Percentiles rank a stretch among this genome's conserved stretches.
These are phyloP conservation scores for Deinandra increscens DNA, from an alignment of 129 eudicot genomes.

Conservation along the genomic window DNA sequence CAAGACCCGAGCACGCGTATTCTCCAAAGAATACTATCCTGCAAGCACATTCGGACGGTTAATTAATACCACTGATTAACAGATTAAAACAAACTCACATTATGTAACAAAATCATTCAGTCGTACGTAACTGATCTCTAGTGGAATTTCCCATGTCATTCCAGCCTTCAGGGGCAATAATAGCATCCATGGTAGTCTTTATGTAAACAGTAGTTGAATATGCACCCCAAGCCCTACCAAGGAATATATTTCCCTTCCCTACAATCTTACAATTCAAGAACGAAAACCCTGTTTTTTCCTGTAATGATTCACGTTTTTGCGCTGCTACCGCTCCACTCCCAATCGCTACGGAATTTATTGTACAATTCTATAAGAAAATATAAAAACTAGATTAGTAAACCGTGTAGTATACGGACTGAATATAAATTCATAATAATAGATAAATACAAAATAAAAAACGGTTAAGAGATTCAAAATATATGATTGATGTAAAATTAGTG, in stretches of 20 bases:
- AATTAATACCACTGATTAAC: not conserved
- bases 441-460: too few relatives aligned
- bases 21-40: constrained; percentile 81
- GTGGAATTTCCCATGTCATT: constrained; percentile 70
- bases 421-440: too few relatives aligned
- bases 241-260: constrained; percentile 79
- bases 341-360: constrained; percentile 47
- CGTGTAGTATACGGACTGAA: too few relatives aligned
- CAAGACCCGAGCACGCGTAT: constrained; percentile 61
- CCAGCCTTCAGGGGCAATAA: constrained; percentile 80
- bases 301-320: constrained; percentile 51
- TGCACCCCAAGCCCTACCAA: constrained; percentile 88
- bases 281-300: constrained; percentile 67
- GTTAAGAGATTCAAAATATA: too few relatives aligned
- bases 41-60: constrained; percentile 11
- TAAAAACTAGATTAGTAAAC: too few relatives aligned
- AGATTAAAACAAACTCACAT: not conserved
- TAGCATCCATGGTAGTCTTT: constrained; percentile 55
- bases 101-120: not conserved
- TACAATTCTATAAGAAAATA: constrained; percentile 48
- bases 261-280: constrained; percentile 62
- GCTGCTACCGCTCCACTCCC: constrained; percentile 68
- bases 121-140: constrained; percentile 61
- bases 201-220: constrained; percentile 65
- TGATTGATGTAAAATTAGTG: too few relatives aligned